These are phyloP conservation scores for Amanita inopinata DNA, from an alignment of 768 basidiomycete genomes.

Conservation along the genomic window DNA sequence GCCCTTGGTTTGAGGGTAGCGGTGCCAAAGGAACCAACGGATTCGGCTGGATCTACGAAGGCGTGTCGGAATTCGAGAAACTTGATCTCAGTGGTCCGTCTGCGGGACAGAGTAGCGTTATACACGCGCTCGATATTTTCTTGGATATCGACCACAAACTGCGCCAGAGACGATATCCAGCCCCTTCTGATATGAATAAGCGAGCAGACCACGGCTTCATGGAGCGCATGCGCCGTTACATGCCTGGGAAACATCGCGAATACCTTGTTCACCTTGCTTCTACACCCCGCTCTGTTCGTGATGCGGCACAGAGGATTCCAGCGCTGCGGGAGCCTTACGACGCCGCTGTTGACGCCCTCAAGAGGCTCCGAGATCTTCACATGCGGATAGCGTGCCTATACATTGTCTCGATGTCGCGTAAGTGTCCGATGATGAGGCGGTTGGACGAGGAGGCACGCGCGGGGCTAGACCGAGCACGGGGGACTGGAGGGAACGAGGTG, in stretches of 20 bases:
- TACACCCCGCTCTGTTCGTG: constrained; percentile 51
- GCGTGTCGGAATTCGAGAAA: constrained; percentile 44
- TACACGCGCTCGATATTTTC: constrained; percentile 81
- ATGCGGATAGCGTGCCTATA: constrained; percentile 86
- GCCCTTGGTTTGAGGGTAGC: constrained; percentile 91
- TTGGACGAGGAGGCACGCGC: constrained; percentile 31
- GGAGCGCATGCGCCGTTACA: constrained; percentile 89
- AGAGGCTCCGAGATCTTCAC: constrained; percentile 77
- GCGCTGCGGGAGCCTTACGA: constrained; percentile 71
- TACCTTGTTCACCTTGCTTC: constrained; percentile 65
- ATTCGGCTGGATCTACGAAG: constrained; percentile 71
- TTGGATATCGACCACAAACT: constrained; percentile 86
- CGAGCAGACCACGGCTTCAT: constrained; percentile 73
- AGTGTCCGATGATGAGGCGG: constrained; percentile 43
- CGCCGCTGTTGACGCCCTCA: constrained; percentile 65
- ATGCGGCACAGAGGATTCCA: constrained; percentile 46
- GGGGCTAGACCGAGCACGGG: constrained; percentile 48
- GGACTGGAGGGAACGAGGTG: constrained; percentile 87
- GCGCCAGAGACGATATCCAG: constrained; percentile 55
- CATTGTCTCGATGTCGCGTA: constrained; percentile 75
- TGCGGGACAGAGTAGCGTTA: constrained; percentile 88
- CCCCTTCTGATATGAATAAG: constrained; percentile 56
- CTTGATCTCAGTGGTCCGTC: constrained; percentile 81
- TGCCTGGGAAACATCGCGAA: constrained; percentile 86
- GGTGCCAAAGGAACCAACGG: constrained; percentile 42